Percentiles rank a stretch among this genome's conserved stretches.
Evolutionary conservation across 2,329 filamentous ascomycete species (phyloP).

Genomic region (Fusarium miscanthi): DNA sequence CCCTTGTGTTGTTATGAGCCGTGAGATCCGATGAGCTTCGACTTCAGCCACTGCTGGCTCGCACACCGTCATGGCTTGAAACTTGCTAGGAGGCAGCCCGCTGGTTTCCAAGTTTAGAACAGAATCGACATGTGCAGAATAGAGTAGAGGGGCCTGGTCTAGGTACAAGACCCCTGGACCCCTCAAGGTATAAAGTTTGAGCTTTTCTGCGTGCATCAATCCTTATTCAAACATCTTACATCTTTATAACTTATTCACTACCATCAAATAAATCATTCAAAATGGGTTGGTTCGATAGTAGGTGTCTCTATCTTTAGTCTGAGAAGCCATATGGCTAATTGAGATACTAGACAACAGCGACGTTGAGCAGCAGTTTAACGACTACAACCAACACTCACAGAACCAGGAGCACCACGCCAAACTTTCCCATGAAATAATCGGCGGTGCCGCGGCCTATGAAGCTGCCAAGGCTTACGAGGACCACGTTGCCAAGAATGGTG

Average conservation of each 20-base stretch:
- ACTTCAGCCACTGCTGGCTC: not conserved
- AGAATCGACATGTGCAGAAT: not conserved
- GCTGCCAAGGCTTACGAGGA: constrained; percentile 49
- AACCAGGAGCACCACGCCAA: constrained; percentile 41
- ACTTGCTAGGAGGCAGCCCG: not conserved
- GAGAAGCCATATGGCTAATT: not conserved
- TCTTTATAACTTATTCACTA: not conserved
- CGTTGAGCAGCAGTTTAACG: constrained; percentile 31
- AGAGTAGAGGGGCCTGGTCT: not conserved
- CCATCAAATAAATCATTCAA: not conserved
- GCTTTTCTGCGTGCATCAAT: not conserved
- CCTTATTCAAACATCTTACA: not conserved
- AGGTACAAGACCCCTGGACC: not conserved
- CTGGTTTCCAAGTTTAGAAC: constrained; percentile 12
- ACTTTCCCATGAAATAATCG: constrained; percentile 47
- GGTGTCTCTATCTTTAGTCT: not conserved
- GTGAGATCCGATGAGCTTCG: constrained; percentile 30
- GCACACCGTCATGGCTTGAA: not conserved
- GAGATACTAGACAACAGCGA: constrained; percentile 20
- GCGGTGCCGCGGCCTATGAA: constrained; percentile 47
- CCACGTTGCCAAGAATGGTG: constrained; percentile 44
- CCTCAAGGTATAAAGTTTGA: constrained; percentile 16
- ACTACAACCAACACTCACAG: constrained; percentile 43
- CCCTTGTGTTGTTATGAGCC: constrained; percentile 21
- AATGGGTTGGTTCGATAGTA: constrained; percentile 31